Evolutionary conservation across 495 filamentous ascomycete species (phyloP).

Genomic region (Xylaria grammica): DNA sequence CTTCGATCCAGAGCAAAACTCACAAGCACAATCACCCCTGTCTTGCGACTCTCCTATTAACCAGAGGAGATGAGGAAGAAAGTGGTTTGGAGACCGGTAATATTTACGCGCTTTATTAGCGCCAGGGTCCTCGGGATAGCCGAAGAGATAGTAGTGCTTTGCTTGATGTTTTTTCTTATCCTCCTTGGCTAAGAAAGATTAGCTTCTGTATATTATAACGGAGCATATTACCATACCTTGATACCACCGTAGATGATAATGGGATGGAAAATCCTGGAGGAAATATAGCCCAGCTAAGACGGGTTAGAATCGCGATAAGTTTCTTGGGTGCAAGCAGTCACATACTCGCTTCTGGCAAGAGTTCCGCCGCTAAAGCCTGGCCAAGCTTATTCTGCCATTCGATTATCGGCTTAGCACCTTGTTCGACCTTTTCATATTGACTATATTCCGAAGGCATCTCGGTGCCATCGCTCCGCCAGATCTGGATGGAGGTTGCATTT

Average conservation of each 20-base stretch:
- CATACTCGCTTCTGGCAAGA: slow-evolving; percentile 21
- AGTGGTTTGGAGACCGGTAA: slow-evolving; percentile 48
- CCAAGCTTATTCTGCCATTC: slow-evolving; percentile 27
- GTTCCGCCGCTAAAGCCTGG: slow-evolving; percentile 20
- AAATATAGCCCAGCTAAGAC: slow-evolving; percentile 15
- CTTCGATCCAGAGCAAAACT: slow-evolving; percentile 24
- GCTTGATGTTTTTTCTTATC: slow-evolving; percentile 21
- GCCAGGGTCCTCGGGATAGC: slow-evolving; percentile 41
- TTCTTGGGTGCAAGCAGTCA: background rate
- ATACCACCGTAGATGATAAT: slow-evolving; percentile 26
- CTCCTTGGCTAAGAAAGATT: slow-evolving; percentile 12
- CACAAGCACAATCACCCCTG: slow-evolving; percentile 36
- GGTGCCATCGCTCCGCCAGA: slow-evolving; percentile 24
- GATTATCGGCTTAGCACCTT: slow-evolving; percentile 17
- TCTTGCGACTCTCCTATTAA: slow-evolving; percentile 39
- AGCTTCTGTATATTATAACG: background rate
- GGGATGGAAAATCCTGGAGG: slow-evolving; percentile 16
- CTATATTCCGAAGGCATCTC: slow-evolving; percentile 23
- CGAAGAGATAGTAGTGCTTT: slow-evolving; percentile 49
- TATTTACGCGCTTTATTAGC: slow-evolving; percentile 21
- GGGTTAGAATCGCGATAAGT: slow-evolving; percentile 6
- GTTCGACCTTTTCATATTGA: slow-evolving; percentile 24
- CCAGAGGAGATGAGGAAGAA: slow-evolving; percentile 49
- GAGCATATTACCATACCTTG: slow-evolving; percentile 11
- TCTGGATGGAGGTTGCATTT: slow-evolving; percentile 11